These are phyloP conservation scores for Alternaria consortialis DNA, from an alignment of 2,329 filamentous ascomycete genomes.

Conservation along the genomic window DNA sequence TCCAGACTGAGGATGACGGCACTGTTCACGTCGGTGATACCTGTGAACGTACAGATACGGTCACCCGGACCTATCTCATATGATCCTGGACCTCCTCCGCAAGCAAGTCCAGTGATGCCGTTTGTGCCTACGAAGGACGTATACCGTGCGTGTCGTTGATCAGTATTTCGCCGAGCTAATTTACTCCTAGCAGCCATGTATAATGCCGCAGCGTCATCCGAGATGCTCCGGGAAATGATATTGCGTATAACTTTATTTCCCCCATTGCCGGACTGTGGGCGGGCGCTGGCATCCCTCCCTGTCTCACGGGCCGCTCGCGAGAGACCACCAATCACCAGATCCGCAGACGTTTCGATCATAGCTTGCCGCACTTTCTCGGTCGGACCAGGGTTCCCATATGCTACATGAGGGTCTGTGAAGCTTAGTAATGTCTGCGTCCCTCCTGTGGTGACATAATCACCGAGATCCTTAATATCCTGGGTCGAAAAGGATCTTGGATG, in stretches of 20 bases:
- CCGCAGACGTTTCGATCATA: slow-evolving; percentile 14
- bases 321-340: slow-evolving; percentile 11
- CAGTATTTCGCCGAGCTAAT: slow-evolving; percentile 7
- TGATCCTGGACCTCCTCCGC: slow-evolving; percentile 9
- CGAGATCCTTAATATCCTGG: slow-evolving; percentile 16
- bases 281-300: background rate
- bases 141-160: slow-evolving; percentile 12
- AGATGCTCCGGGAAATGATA: slow-evolving; percentile 12
- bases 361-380: slow-evolving; percentile 15
- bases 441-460: background rate
- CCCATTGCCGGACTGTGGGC: background rate
- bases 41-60: slow-evolving; percentile 21
- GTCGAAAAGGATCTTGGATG: slow-evolving; percentile 13
- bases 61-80: slow-evolving; percentile 12
- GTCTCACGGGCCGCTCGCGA: background rate
- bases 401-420: slow-evolving; percentile 17
- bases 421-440: slow-evolving; percentile 2
- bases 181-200: background rate
- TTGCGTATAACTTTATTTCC: slow-evolving; percentile 10
- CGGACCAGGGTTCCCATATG: slow-evolving; percentile 9
- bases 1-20: slow-evolving; percentile 17
- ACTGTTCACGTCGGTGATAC: slow-evolving; percentile 15
- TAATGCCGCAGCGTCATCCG: slow-evolving; percentile 1
- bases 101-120: slow-evolving; percentile 18
- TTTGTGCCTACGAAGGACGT: slow-evolving; percentile 22